Percentiles rank a stretch among this genome's conserved stretches.
These are phyloP conservation scores for Fomitopsis serialis DNA, from an alignment of 768 basidiomycete species.

Conservation along the genomic window DNA sequence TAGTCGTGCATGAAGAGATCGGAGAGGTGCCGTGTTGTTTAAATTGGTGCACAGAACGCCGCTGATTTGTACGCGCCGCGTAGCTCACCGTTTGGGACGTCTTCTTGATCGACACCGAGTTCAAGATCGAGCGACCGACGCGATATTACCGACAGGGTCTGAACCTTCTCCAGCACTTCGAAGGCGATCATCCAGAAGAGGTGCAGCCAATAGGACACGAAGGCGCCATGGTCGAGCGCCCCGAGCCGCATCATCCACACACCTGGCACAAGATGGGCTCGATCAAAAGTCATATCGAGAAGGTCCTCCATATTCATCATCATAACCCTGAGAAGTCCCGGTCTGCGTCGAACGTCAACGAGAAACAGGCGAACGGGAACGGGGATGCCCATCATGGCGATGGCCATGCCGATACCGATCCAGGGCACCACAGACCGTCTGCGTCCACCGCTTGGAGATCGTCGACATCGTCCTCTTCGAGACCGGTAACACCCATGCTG, in stretches of 20 bases:
- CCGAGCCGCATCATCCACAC: constrained; percentile 17
- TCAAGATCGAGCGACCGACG: constrained; percentile 85
- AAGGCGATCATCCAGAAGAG: constrained; percentile 20
- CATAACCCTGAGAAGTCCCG: background rate
- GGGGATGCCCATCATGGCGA: background rate
- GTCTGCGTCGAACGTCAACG: constrained; percentile 13
- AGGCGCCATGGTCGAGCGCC: background rate
- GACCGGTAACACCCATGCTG: constrained; percentile 51
- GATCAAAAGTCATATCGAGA: constrained; percentile 42
- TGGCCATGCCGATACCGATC: constrained; percentile 9
- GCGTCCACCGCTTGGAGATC: constrained; percentile 29
- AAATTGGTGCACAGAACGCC: background rate
- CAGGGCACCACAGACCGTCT: constrained; percentile 11
- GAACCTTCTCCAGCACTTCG: constrained; percentile 47
- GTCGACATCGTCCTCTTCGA: constrained; percentile 19
- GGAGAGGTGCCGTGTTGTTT: constrained; percentile 53
- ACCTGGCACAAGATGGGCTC: constrained; percentile 40
- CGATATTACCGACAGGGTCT: constrained; percentile 86
- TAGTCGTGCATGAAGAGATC: constrained; percentile 82
- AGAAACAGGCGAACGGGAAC: background rate
- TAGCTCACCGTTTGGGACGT: constrained; percentile 90
- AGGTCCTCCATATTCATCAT: constrained; percentile 31
- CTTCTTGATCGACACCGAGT: constrained; percentile 86
- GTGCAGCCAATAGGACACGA: background rate
- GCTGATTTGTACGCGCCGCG: background rate